phyloP scores from a whole-genome alignment of 306 rosid genomes.

The Acacia melanoxylon region DNA sequence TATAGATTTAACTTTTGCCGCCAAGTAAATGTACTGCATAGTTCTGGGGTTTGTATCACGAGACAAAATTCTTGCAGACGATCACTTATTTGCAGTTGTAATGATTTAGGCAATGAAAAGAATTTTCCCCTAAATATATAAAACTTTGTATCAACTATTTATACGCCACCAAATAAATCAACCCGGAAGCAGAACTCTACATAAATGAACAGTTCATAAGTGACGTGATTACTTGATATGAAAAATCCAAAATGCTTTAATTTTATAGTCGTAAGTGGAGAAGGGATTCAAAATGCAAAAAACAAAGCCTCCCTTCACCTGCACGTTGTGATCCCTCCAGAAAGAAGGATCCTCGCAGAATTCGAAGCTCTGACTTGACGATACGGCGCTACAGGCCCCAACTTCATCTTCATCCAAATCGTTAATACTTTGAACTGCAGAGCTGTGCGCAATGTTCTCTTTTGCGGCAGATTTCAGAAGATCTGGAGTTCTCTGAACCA shows the following conservation, averaged over 20 bases:
- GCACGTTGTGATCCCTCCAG: slow-evolving; percentile 97
- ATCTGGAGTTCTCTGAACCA: slow-evolving; percentile 65
- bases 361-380: slow-evolving; percentile 69
- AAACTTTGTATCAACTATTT: background rate
- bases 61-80: background rate
- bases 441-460: slow-evolving; percentile 44
- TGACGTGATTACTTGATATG: background rate
- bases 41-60: background rate
- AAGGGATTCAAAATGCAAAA: background rate
- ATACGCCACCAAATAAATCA: background rate
- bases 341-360: slow-evolving; percentile 81
- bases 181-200: background rate
- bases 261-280: background rate
- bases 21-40: slow-evolving; percentile 6
- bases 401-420: slow-evolving; percentile 49
- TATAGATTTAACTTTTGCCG: background rate
- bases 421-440: slow-evolving; percentile 52
- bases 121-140: background rate
- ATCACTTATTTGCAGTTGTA: background rate
- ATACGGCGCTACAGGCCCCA: slow-evolving; percentile 36
- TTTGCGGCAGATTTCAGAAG: slow-evolving; percentile 59
- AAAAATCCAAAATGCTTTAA: background rate
- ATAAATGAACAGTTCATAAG: background rate
- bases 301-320: slow-evolving; percentile 46
- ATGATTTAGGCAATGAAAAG: slow-evolving; percentile 6